These are phyloP conservation scores for Phyllostachys edulis DNA, from an alignment of 176 grass and related monocot species.

Conservation along the genomic window DNA sequence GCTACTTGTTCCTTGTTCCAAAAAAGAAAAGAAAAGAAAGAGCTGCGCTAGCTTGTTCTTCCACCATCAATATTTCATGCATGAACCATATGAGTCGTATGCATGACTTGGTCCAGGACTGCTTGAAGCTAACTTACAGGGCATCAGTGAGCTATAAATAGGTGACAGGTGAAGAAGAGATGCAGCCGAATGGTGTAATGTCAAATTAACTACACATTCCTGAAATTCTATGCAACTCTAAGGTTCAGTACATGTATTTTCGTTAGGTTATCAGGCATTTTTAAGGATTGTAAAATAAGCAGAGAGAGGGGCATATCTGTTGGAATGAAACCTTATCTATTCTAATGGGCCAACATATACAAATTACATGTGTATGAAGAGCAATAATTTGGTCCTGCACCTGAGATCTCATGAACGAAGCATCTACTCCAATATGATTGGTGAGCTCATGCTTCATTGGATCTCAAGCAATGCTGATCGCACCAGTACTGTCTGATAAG, in stretches of 20 bases:
- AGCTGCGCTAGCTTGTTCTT: too few relatives aligned
- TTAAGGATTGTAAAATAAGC: not conserved
- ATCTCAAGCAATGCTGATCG: too few relatives aligned
- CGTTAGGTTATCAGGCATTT: not conserved
- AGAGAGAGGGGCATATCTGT: not conserved
- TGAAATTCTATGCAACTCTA: not conserved
- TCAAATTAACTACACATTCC: not conserved
- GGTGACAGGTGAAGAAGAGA: not conserved
- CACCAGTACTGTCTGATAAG: too few relatives aligned
- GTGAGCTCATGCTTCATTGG: too few relatives aligned
- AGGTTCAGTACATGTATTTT: not conserved
- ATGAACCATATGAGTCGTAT: not conserved
- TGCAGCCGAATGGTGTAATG: not conserved
- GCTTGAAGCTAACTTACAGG: not conserved
- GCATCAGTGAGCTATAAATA: not conserved
- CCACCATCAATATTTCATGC: conserved; percentile 4
- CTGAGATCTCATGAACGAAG: too few relatives aligned
- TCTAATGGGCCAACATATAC: too few relatives aligned
- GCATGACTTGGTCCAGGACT: not conserved
- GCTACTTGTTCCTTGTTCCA: not conserved
- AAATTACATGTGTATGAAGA: too few relatives aligned
- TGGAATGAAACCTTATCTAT: too few relatives aligned
- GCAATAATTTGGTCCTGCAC: too few relatives aligned
- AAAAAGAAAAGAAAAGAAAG: too few relatives aligned
- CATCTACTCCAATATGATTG: too few relatives aligned